Percentiles rank a stretch among this genome's conserved stretches.
These are phyloP conservation scores for Berkeleyomyces basicola DNA, from an alignment of 2,329 filamentous ascomycete genomes.

Conservation along the genomic window DNA sequence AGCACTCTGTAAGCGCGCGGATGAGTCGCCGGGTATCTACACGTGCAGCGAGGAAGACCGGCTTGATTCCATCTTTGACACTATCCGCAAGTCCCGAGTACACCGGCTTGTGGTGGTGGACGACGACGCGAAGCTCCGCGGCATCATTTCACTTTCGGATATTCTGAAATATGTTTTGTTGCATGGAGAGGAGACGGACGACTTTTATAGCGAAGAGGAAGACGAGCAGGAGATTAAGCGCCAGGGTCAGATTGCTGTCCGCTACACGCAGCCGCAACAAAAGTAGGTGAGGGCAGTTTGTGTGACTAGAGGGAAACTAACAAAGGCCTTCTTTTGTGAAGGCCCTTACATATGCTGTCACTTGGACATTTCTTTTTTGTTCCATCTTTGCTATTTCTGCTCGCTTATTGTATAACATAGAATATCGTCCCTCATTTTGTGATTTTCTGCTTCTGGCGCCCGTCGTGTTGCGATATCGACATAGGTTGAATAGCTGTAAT, in stretches of 20 bases:
- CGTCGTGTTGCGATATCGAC: not conserved
- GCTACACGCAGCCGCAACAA: slow-evolving; percentile 9
- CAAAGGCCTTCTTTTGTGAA: not conserved
- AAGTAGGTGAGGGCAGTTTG: slow-evolving; percentile 1
- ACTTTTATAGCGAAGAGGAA: slow-evolving; percentile 21
- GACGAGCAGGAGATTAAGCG: slow-evolving; percentile 14
- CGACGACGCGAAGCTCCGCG: slow-evolving; percentile 69
- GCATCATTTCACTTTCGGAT: slow-evolving; percentile 85
- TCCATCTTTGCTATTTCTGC: not conserved
- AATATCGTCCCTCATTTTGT: not conserved
- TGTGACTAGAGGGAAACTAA: not conserved
- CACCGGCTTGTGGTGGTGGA: slow-evolving; percentile 89
- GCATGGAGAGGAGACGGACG: slow-evolving; percentile 44
- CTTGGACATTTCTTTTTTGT: not conserved
- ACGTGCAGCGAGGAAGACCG: slow-evolving; percentile 86
- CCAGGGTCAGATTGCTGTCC: slow-evolving; percentile 4
- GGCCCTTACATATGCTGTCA: not conserved
- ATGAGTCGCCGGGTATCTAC: slow-evolving; percentile 92
- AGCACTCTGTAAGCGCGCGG: slow-evolving; percentile 67
- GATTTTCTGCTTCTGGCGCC: not conserved
- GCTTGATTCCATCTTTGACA: slow-evolving; percentile 91
- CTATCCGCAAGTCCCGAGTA: slow-evolving; percentile 84
- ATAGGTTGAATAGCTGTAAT: no score
- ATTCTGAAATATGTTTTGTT: slow-evolving; percentile 90
- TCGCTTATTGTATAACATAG: not conserved